phyloP scores from a whole-genome alignment of 2,329 filamentous ascomycete species.

The Aspergillus calidoustus region DNA sequence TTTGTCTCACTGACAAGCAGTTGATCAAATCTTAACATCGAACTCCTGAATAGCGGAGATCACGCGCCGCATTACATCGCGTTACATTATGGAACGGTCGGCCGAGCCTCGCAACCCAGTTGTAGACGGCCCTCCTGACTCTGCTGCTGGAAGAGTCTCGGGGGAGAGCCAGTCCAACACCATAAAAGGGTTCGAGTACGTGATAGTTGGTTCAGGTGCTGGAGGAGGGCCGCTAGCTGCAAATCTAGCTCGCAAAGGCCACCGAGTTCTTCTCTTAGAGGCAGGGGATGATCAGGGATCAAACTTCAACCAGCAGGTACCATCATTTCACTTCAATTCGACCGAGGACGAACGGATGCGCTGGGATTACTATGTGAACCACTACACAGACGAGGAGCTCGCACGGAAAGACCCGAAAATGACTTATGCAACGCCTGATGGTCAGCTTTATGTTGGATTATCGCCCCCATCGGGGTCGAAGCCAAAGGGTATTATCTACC shows the following conservation, averaged over 20 bases:
- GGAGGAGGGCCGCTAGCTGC: slow-evolving; percentile 43
- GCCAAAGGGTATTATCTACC: slow-evolving; percentile 61
- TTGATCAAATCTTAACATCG: too few species aligned
- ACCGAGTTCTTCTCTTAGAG: slow-evolving; percentile 44
- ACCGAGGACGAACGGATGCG: slow-evolving; percentile 36
- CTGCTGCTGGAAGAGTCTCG: too few species aligned
- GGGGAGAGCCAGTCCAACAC: too few species aligned
- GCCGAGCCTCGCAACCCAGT: too few species aligned
- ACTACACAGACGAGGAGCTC: slow-evolving; percentile 37
- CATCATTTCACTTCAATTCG: slow-evolving; percentile 32
- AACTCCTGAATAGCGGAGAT: too few species aligned
- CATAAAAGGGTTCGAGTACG: slow-evolving; percentile 39
- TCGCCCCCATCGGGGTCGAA: slow-evolving; percentile 58
- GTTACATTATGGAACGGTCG: too few species aligned
- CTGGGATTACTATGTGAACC: slow-evolving; percentile 45
- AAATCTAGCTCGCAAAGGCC: slow-evolving; percentile 40
- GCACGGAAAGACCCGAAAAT: slow-evolving; percentile 42
- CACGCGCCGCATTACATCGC: too few species aligned
- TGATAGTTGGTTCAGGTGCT: slow-evolving; percentile 43
- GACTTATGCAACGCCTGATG: slow-evolving; percentile 51
- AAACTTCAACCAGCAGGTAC: slow-evolving; percentile 36
- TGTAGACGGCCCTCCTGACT: too few species aligned
- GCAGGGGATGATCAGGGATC: slow-evolving; percentile 42
- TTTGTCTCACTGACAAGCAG: too few species aligned
- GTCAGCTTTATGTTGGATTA: slow-evolving; percentile 58